Base-by-base conservation (phyloP, 1,139 yeast genomes). In the Blastobotrys ciferrii region DNA sequence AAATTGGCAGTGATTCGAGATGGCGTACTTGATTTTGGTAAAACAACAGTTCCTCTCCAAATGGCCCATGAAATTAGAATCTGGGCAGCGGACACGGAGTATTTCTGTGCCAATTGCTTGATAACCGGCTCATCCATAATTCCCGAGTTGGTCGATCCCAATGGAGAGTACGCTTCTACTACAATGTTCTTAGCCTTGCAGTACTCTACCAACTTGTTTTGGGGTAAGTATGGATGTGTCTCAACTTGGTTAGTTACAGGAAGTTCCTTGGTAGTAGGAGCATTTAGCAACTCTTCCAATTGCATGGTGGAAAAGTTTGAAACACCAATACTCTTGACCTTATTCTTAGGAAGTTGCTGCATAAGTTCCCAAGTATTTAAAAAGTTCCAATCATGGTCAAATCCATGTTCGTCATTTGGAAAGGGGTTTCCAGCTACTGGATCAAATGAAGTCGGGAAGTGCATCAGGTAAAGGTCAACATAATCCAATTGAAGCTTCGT, bases 161-260 rank as follows among this genome's bases (percentile, higher is more conserved):
- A 84, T 7, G 95, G 84, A 3, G 95, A 84, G 73, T 87, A 87
- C 19, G 84, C 95, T 47, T 86, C 84, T 57, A 87, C 75, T 47
- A 80, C 82, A 61, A 87, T 78, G 43, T 76, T 81, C 56, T 78
- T 68, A 40, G 69, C 61, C 64, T 83, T 78, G 54, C 78, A 84
- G 64, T 70, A 85, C 57, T 82, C 77, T 52, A 85, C 67, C 64
- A 87, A 73, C 57, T 74, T 74, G 53, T 77, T 77, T 70, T 87
- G 95, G 58, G 84, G 87, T 65, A 87, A 76, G 73, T 85, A 87
- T 56, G 95, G 95, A 67, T 87, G 95, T 68, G 84, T 87, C 73
- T 88, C 96, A 63, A 87, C 83, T 70, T 87, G 96, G 60, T 84
- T 75, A 47, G 78, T 86, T 45, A 48, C 47, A 13, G 50, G 56